Base-by-base conservation (phyloP, 495 filamentous ascomycete species). In the Mytilinidion resinicola region DNA sequence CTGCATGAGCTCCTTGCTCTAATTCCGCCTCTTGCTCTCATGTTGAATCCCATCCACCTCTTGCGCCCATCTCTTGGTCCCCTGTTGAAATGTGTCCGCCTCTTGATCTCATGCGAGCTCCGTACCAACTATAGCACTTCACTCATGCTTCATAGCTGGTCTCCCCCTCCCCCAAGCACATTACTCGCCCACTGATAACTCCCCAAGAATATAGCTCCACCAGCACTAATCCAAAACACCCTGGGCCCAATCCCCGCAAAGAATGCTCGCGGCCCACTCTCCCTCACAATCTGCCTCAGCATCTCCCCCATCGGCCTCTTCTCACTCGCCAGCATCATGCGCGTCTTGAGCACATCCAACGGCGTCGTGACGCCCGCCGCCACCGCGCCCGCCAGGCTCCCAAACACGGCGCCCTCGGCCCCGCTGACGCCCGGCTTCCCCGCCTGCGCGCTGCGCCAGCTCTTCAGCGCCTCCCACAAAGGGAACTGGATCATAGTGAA, bases 401-500 rank as follows among this genome's bases (percentile, higher is more conserved):
- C 93, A 70, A 95, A 93, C 43, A 96, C 68, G 7, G 85, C 95
- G 57, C 88, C 91, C 75, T 95, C 91, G 14, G 80, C 74, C 1
- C 86, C 90, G 15, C 82, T 79, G 0, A 91, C 79, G 41, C 83
- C 73, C 60, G 67, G 46, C 61, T 53, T 47, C 53, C 36, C 30
- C 50, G 53, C 46, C 51, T 53, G 1, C 48, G 56, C 11, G 33
- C 62, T 74, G 21, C 76, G 71, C 55, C 67, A 77, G 53, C 75
- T 72, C 78, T 97, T 98, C 75, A 97, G 80, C 2, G 80, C 85
- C 73, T 98, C 93, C 93, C 93, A 98, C 66, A 98, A 78, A 15
- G 93, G 95, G 66, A 98, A 98, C 71, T 98, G 93, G 37, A 98
- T 82, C 10, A 96, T 83, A 6, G 93, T 97, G 62, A 98, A 98